Conservation (phyloP, 768 basidiomycete genomes). For the Serendipita sp. region DNA sequence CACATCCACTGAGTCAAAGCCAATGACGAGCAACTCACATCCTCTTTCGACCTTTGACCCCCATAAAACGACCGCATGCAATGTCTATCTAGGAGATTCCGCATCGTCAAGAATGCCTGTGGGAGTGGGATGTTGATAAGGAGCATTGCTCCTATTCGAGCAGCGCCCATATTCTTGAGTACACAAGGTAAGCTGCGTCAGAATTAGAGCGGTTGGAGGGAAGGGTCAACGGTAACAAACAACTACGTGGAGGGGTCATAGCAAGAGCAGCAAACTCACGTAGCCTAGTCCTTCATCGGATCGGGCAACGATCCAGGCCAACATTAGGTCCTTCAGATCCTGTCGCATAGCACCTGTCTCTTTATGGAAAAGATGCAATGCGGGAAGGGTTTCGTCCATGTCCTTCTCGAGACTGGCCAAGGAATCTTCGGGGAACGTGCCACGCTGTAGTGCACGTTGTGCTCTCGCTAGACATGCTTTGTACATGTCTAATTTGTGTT, state of each 20-base stretch:
- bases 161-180: conserved; percentile 13
- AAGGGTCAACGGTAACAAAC: too few relatives aligned
- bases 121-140: conserved; percentile 64
- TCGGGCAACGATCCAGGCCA: conserved; percentile 76
- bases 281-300: conserved; percentile 74
- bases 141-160: conserved; percentile 64
- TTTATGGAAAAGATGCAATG: conserved; percentile 64
- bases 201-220: background rate
- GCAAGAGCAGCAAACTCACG: conserved; percentile 17
- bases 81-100: conserved; percentile 74
- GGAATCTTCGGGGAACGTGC: conserved; percentile 48
- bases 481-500: conserved; percentile 42
- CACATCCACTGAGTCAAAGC: background rate
- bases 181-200: conserved; percentile 5
- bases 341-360: conserved; percentile 63
- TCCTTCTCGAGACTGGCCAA: conserved; percentile 58
- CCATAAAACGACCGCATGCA: conserved; percentile 77
- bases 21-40: conserved; percentile 37
- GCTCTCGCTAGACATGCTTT: conserved; percentile 58
- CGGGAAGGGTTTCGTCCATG: conserved; percentile 54
- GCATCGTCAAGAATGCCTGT: conserved; percentile 60
- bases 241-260: too few relatives aligned
- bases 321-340: conserved; percentile 70
- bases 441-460: conserved; percentile 47
- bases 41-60: conserved; percentile 50